Evolutionary conservation across 2,329 filamentous ascomycete genomes (phyloP).

Genomic region (Aspergillus sp.): DNA sequence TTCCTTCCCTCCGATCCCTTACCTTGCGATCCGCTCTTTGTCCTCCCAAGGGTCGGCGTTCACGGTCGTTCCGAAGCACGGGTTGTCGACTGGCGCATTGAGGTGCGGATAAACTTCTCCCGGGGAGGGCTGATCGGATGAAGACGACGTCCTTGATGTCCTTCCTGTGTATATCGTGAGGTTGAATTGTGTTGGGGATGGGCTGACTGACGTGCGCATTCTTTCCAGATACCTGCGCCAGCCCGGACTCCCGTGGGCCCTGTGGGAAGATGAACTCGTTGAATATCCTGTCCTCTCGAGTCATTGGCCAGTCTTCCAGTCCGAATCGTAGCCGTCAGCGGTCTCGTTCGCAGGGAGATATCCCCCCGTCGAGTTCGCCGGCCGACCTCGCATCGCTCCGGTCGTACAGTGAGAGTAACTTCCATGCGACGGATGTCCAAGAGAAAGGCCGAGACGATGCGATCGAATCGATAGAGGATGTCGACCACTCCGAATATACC

Average conservation of each 20-base stretch:
- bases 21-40: conserved; percentile 3
- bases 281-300: conserved; percentile 86
- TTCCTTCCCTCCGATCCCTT: neutral
- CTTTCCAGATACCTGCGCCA: conserved; percentile 33
- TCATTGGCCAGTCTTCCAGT: conserved; percentile 61
- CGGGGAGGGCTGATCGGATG: neutral
- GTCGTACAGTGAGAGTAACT: conserved; percentile 44
- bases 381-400: conserved; percentile 38
- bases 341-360: conserved; percentile 53
- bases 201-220: conserved; percentile 18
- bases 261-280: conserved; percentile 86
- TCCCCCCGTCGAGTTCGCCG: conserved; percentile 30
- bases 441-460: conserved; percentile 29
- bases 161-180: conserved; percentile 10
- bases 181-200: neutral
- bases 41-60: conserved; percentile 4
- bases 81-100: conserved; percentile 40
- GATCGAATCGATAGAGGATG: conserved; percentile 21
- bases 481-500: conserved; percentile 30
- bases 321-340: conserved; percentile 50
- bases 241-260: conserved; percentile 47
- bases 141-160: conserved; percentile 16
- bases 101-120: conserved; percentile 24
- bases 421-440: conserved; percentile 29
- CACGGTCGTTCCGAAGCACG: conserved; percentile 23